Conservation (phyloP, 257 asterid species). For the Ehretia macrophylla region DNA sequence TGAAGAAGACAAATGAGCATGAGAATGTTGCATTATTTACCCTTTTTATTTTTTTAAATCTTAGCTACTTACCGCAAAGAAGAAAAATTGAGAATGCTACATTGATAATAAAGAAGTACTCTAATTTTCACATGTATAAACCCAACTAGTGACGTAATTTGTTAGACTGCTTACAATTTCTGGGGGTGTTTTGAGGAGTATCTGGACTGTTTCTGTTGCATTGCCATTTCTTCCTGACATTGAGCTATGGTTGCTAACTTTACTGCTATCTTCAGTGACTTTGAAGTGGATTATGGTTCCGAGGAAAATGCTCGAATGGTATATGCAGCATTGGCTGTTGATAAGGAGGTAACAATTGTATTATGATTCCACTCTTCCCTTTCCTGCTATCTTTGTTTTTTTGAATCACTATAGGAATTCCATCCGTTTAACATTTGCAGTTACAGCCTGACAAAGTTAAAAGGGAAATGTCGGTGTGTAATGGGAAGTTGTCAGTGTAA, state of each 20-base stretch:
- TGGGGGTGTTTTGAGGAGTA: background rate
- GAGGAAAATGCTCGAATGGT: slow-evolving; percentile 64
- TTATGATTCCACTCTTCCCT: background rate
- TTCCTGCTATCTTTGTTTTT: slow-evolving; percentile 9
- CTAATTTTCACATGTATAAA: no score
- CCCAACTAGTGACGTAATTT: no score
- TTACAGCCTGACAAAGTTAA: slow-evolving; percentile 92
- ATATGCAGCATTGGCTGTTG: slow-evolving; percentile 64
- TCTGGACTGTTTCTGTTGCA: background rate
- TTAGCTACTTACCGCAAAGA: no score
- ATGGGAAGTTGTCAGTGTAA: slow-evolving; percentile 69
- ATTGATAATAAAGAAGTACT: no score
- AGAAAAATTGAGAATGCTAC: no score
- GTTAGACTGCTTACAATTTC: background rate
- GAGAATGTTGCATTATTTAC: no score
- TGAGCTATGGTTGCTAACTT: background rate
- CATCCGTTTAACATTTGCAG: slow-evolving; percentile 38
- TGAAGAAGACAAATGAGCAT: no score
- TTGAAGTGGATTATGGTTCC: slow-evolving; percentile 73
- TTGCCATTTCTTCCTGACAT: background rate
- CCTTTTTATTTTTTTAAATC: no score
- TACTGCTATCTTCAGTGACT: slow-evolving; percentile 43
- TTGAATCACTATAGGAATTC: slow-evolving; percentile 3
- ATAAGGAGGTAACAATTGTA: slow-evolving; percentile 61
- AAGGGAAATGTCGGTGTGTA: slow-evolving; percentile 52